Evolutionary conservation across 768 basidiomycete genomes (phyloP).

Genomic region (Boletus sp.): DNA sequence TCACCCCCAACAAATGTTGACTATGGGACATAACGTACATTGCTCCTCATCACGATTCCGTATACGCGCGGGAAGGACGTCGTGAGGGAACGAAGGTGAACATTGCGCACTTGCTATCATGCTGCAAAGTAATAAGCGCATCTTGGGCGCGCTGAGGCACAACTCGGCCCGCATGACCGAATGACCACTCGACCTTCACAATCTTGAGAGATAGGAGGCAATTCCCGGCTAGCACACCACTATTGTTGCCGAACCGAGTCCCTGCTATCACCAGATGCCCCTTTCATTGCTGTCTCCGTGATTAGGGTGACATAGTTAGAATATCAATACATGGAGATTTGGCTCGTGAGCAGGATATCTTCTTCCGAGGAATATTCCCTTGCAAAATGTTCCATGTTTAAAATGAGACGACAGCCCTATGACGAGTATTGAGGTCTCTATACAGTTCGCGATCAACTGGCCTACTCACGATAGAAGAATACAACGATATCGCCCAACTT

Average conservation of each 20-base stretch:
- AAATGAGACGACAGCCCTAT: constrained; percentile 25
- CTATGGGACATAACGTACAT: constrained; percentile 93
- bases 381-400: constrained; percentile 24
- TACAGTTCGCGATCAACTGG: neutral
- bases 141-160: constrained; percentile 75
- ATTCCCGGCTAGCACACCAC: neutral
- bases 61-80: constrained; percentile 92
- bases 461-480: constrained; percentile 17
- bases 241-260: no score
- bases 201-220: neutral
- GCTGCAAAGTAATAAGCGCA: constrained; percentile 93
- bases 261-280: no score
- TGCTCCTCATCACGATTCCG: constrained; percentile 91
- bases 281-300: no score
- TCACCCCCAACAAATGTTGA: constrained; percentile 97
- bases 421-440: neutral
- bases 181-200: constrained; percentile 82
- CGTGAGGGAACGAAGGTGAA: constrained; percentile 78
- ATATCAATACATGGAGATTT: constrained; percentile 1
- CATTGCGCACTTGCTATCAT: constrained; percentile 92
- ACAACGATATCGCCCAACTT: constrained; percentile 19
- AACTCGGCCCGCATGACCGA: constrained; percentile 89
- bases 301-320: no score
- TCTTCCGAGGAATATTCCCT: constrained; percentile 1
- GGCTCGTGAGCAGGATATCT: constrained; percentile 9